phyloP scores from a whole-genome alignment of 73 alveolate genomes.

The Blepharisma stoltei region DNA sequence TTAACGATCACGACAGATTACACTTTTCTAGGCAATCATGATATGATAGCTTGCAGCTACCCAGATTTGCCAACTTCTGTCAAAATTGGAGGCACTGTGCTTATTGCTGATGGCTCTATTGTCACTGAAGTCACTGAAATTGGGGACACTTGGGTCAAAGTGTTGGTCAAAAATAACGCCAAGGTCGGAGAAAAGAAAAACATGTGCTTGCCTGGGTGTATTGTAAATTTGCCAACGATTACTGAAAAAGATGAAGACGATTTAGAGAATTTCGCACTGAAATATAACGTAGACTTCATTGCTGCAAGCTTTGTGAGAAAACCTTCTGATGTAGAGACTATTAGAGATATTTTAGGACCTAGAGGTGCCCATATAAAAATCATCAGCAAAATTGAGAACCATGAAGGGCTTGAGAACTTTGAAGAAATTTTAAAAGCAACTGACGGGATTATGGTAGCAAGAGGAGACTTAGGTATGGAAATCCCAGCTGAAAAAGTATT shows the following conservation, averaged over 20 bases:
- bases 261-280: slow-evolving; percentile 51
- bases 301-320: slow-evolving; percentile 65
- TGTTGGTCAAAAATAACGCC: slow-evolving; percentile 65
- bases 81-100: slow-evolving; percentile 65
- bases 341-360: slow-evolving; percentile 87
- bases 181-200: slow-evolving; percentile 87
- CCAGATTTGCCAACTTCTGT: slow-evolving; percentile 73
- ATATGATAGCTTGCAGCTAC: slow-evolving; percentile 79
- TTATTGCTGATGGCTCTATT: slow-evolving; percentile 86
- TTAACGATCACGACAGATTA: slow-evolving; percentile 81
- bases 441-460: slow-evolving; percentile 99
- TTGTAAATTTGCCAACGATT: slow-evolving; percentile 85
- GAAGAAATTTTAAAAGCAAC: slow-evolving; percentile 94
- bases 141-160: slow-evolving; percentile 45
- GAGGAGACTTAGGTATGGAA: slow-evolving; percentile 99
- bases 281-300: slow-evolving; percentile 60
- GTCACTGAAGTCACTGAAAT: slow-evolving; percentile 60
- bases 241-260: slow-evolving; percentile 98
- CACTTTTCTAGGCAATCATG: slow-evolving; percentile 73
- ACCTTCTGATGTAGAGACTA: slow-evolving; percentile 72
- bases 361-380: slow-evolving; percentile 80
- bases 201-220: slow-evolving; percentile 93
- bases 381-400: slow-evolving; percentile 94
- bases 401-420: slow-evolving; percentile 94
- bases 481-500: slow-evolving; percentile 94